Evolutionary conservation across 2,329 filamentous ascomycete species (phyloP), one percentile per base, ranked within the genome.

Genomic region (Xylariaceae sp.): DNA sequence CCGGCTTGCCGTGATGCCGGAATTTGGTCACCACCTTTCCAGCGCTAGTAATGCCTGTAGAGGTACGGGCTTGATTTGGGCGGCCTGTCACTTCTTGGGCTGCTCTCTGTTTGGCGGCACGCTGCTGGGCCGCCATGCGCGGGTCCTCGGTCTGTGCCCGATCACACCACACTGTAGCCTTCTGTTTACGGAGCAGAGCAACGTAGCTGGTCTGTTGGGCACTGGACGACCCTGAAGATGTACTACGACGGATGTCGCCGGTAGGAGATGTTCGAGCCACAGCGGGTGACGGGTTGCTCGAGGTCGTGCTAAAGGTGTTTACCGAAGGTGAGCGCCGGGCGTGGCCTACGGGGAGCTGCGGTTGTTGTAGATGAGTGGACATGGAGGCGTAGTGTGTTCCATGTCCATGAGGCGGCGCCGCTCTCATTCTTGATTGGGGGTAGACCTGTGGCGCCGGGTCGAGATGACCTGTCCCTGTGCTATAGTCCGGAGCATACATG

Each of bases 101-200:
- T 12, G 94, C 94, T 46, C 91, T 81, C 75, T 89, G 85, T 76
- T 94, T 95, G 54, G 92, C 94, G 36, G 88, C 87, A 54, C 88
- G 83, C 70, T 95, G 91, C 65, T 92, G 87, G 26, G 90, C 91
- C 3, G 87, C 75, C 53, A 94, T 75, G 47, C 90, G 82, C 0
- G 92, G 89, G 69, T 99, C 94, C 71, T 97, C 91, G 58, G 89
- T 85, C 70, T 99, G 94, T 9, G 92, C 83, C 50, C 92, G 87
- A 68, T 97, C 94, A 75, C 92, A 96, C 94, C 94, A 99, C 4
- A 99, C 94, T 0, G 94, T 99, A 30, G 91, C 94, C 71, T 97
- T 97, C 73, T 99, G 94, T 70, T 92, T 92, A 58, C 94, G 85
- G 74, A 99, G 86, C n/a, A 96, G 80, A 34, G 94, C 92, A 48